phyloP scores from a whole-genome alignment of 805 yeast genomes.

The Hanseniaspora singularis region DNA sequence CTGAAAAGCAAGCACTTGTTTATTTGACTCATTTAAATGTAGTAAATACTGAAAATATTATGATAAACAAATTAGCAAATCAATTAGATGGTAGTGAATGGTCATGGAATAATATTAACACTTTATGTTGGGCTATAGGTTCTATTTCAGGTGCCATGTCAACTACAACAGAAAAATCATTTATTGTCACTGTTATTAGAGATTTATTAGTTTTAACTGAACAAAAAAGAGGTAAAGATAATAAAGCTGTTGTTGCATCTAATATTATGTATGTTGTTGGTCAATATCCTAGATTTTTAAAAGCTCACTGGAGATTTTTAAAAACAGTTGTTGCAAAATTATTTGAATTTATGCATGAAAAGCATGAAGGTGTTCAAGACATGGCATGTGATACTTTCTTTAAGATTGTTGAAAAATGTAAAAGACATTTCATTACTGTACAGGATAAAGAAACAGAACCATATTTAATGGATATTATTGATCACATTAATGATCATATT shows the following conservation, averaged over 20 bases:
- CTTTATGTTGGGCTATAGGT: constrained; percentile 99
- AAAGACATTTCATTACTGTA: constrained; percentile 80
- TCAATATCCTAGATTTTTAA: constrained; percentile 92
- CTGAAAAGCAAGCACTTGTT: constrained; percentile 90
- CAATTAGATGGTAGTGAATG: constrained; percentile 95
- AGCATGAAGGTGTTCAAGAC: constrained; percentile 99
- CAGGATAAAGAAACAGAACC: constrained; percentile 82
- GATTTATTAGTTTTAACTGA: constrained; percentile 86
- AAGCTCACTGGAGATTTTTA: constrained; percentile 95
- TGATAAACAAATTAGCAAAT: constrained; percentile 80
- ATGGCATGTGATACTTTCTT: constrained; percentile 99
- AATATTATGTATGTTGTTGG: constrained; percentile 99
- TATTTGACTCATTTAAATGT: constrained; percentile 93
- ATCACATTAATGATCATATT: constrained; percentile 71
- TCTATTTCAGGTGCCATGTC: constrained; percentile 98
- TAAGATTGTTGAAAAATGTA: constrained; percentile 89
- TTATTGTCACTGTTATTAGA: constrained; percentile 83
- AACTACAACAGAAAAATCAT: constrained; percentile 92
- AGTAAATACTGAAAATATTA: constrained; percentile 81
- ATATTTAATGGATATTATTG: constrained; percentile 79
- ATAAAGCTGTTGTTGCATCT: constrained; percentile 98
- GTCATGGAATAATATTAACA: constrained; percentile 98
- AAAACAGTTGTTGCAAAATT: constrained; percentile 91
- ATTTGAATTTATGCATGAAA: constrained; percentile 98
- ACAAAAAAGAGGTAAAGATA: constrained; percentile 92